phyloP scores from a whole-genome alignment of 139 green algal genomes.

The Pleodorina starrii region DNA sequence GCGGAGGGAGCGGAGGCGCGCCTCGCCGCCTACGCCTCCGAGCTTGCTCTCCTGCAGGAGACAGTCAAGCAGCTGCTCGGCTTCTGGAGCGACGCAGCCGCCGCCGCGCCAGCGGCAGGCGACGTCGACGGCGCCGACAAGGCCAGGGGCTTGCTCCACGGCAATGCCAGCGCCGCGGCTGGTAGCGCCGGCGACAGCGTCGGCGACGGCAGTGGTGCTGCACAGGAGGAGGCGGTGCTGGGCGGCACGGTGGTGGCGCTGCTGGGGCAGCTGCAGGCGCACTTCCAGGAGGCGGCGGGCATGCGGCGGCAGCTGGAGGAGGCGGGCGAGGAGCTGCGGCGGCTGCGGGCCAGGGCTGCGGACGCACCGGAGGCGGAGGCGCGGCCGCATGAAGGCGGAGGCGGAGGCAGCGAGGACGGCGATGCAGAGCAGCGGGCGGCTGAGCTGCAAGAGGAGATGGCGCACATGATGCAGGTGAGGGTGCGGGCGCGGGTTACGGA shows the following conservation, averaged over 20 bases:
- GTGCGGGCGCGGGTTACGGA: too few species aligned
- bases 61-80: conserved; percentile 14
- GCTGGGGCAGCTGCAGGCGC: conserved; percentile 21
- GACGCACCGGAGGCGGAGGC: too few species aligned
- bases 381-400: background rate
- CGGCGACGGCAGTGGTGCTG: background rate
- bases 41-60: conserved; percentile 17
- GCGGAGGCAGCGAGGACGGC: background rate
- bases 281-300: background rate
- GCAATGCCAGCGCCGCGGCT: background rate
- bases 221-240: conserved; percentile 23
- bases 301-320: conserved; percentile 1
- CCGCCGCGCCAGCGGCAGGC: background rate
- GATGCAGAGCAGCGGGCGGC: background rate
- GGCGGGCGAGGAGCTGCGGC: background rate
- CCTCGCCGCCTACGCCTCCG: background rate
- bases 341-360: background rate
- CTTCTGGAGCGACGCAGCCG: background rate
- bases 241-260: conserved; percentile 27
- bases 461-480: conserved; percentile 11
- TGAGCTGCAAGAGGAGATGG: conserved; percentile 34
- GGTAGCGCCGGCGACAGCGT: background rate
- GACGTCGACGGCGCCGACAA: background rate
- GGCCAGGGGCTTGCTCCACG: background rate
- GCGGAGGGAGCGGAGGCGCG: background rate